These are phyloP conservation scores for Mucor velutinosus DNA, from an alignment of 371 early-diverging fungal genomes.

Conservation along the genomic window DNA sequence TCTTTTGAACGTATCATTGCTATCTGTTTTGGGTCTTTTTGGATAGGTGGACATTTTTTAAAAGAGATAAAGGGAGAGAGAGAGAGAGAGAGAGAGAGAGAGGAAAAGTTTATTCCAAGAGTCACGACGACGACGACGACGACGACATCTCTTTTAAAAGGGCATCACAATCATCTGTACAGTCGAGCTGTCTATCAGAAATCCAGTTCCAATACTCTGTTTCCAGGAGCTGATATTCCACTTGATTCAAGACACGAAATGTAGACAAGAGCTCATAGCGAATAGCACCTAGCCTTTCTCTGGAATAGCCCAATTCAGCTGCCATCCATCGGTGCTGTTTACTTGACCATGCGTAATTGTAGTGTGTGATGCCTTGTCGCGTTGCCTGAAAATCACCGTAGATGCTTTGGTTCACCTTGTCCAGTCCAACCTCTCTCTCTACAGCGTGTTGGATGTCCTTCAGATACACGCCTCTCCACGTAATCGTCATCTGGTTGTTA, in stretches of 20 bases:
- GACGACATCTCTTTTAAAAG: neutral
- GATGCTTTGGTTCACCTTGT: conserved; percentile 17
- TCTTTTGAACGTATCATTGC: neutral
- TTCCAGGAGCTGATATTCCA: conserved; percentile 51
- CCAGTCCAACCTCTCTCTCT: neutral
- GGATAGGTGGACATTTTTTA: neutral
- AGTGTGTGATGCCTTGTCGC: neutral
- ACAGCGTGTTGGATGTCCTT: conserved; percentile 45
- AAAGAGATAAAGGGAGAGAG: neutral
- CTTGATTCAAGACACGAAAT: conserved; percentile 48
- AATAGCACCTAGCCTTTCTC: conserved; percentile 52
- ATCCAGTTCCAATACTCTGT: conserved; percentile 63
- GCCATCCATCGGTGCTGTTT: conserved; percentile 52
- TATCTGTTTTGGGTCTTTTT: neutral
- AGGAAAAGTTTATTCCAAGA: neutral
- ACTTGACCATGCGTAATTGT: conserved; percentile 27
- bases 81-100: neutral
- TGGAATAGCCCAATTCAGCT: conserved; percentile 46
- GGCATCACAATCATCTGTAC: conserved; percentile 12
- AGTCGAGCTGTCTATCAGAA: conserved; percentile 47
- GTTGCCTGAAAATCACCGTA: conserved; percentile 26
- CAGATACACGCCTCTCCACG: conserved; percentile 52
- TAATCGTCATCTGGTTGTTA: neutral
- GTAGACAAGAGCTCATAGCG: conserved; percentile 53
- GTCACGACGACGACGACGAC: neutral